These are phyloP conservation scores for Sicyos edulis DNA, from an alignment of 306 rosid species.

Conservation along the genomic window DNA sequence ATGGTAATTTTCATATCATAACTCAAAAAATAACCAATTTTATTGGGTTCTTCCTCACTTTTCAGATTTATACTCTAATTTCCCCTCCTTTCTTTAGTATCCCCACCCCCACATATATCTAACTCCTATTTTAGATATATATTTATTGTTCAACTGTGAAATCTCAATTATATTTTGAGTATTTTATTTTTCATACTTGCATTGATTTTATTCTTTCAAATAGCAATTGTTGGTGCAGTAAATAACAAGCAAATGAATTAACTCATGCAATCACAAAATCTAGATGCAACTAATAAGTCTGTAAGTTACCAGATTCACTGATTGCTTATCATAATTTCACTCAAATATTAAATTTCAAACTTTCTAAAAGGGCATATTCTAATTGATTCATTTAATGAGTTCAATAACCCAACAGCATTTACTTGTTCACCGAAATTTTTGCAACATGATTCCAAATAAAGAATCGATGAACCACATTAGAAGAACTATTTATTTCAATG, in stretches of 20 bases:
- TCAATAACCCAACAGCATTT: neutral
- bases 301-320: neutral
- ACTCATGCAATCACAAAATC: neutral
- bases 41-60: neutral
- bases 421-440: neutral
- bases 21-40: neutral
- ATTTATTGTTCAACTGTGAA: neutral
- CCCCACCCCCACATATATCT: neutral
- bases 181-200: constrained; percentile 1
- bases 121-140: neutral
- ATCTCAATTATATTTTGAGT: neutral
- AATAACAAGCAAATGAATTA: neutral
- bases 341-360: neutral
- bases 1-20: constrained; percentile 15
- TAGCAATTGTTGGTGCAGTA: neutral
- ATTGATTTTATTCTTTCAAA: neutral
- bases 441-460: neutral
- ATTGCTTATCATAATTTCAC: neutral
- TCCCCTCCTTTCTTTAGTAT: constrained; percentile 5
- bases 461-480: neutral
- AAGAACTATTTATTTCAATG: neutral
- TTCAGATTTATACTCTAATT: neutral
- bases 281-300: neutral
- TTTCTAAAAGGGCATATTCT: neutral
- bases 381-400: neutral